phyloP scores from a whole-genome alignment of 352 stramenopile genomes.

The Halophytophthora batemanensis region DNA sequence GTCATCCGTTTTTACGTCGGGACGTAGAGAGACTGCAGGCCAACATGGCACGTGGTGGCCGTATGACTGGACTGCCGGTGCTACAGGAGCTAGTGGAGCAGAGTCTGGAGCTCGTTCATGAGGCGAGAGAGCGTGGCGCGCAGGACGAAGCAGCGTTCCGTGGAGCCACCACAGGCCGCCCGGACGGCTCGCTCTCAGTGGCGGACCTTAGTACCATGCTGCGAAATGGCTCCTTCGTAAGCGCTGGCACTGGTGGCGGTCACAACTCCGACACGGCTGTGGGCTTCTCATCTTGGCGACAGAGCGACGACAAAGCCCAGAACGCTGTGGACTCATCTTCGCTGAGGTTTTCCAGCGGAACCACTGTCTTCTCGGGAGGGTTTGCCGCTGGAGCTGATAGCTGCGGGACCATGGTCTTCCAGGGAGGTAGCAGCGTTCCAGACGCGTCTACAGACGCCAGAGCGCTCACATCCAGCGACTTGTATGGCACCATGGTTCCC shows the following conservation, averaged over 20 bases:
- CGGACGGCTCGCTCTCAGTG: conserved; percentile 59
- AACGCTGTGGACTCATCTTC: not conserved
- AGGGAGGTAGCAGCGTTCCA: conserved; percentile 17
- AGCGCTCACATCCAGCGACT: conserved; percentile 41
- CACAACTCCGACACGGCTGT: conserved; percentile 26
- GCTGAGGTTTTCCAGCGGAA: conserved; percentile 10
- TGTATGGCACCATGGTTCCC: conserved; percentile 65
- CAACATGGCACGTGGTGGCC: conserved; percentile 5
- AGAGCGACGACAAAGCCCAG: conserved; percentile 13
- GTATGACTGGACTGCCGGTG: conserved; percentile 39
- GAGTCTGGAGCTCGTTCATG: conserved; percentile 58
- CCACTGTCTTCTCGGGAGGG: conserved; percentile 22
- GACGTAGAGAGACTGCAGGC: conserved; percentile 48
- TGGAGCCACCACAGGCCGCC: conserved; percentile 42
- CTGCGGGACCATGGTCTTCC: conserved; percentile 60
- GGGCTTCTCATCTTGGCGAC: conserved; percentile 25
- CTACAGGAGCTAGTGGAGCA: conserved; percentile 73
- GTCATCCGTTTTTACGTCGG: conserved; percentile 59
- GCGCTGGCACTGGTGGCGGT: conserved; percentile 12
- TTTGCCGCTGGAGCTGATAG: conserved; percentile 4
- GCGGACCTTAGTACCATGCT: conserved; percentile 71
- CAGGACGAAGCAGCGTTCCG: conserved; percentile 61
- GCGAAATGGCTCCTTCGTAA: conserved; percentile 24
- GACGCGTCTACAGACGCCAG: conserved; percentile 12
- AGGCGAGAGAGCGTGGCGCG: conserved; percentile 39